Evolutionary conservation across 202 grass and related monocot genomes (phyloP).

Genomic region (Schoenoplectus tabernaemontani): DNA sequence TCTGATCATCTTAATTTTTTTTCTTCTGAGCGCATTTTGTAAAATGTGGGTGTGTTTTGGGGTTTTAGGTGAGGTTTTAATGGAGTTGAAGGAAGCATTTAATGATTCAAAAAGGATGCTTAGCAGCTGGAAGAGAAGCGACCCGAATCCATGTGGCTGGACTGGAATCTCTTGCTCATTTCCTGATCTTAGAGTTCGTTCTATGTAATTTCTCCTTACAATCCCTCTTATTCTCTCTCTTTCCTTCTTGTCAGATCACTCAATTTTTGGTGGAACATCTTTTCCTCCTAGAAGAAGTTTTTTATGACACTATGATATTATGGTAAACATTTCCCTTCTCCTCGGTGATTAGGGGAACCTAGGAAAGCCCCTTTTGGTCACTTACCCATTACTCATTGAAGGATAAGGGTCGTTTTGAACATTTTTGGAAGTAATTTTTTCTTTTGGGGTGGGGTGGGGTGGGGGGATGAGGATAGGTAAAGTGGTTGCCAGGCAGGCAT

Average conservation of each 20-base stretch:
- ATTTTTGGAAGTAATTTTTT: neutral
- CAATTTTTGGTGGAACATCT: neutral
- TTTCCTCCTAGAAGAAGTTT: neutral
- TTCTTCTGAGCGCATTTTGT: neutral
- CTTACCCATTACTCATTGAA: neutral
- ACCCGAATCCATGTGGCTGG: conserved; percentile 76
- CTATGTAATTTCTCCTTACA: conserved; percentile 40
- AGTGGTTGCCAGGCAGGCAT: neutral
- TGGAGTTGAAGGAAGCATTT: conserved; percentile 72
- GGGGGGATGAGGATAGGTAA: neutral
- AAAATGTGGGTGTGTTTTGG: neutral
- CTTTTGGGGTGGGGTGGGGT: no score
- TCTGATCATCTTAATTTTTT: neutral
- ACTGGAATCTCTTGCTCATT: conserved; percentile 82
- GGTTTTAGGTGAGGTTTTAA: conserved; percentile 51
- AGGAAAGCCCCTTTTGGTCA: neutral
- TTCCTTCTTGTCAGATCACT: neutral
- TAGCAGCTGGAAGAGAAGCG: conserved; percentile 47
- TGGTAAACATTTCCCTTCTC: neutral
- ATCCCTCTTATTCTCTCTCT: neutral
- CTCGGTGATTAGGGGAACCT: neutral
- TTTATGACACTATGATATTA: neutral
- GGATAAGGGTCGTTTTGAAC: neutral
- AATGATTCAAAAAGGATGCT: conserved; percentile 58
- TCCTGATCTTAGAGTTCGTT: conserved; percentile 88